Base-by-base conservation (phyloP, 2,329 filamentous ascomycete species). In the Colletotrichum sp. region DNA sequence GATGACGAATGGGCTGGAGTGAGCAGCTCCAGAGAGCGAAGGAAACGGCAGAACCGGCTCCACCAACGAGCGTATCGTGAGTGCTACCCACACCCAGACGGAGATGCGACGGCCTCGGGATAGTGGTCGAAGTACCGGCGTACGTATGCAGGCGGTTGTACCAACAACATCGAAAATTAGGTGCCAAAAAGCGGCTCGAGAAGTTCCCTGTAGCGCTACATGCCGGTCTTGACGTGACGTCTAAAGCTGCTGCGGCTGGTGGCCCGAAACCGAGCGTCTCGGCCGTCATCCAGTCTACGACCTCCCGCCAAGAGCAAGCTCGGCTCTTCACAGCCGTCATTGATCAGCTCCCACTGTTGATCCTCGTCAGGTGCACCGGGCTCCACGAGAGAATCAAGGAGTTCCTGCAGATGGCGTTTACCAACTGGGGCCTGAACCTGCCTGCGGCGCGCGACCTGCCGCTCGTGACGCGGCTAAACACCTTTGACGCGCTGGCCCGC, bases 1-100 rank as follows among this genome's bases (percentile, higher is more conserved):
- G 61, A 65, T 26, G 80, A 82, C 59, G 80, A 82, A 61, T 82
- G 80, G 81, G 80, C 78, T 1, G 80, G 80, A 12, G 77, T 78
- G 5, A 77, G 64, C 8, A 79, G 77, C 65, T 71, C 79, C 12
- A 70, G 63, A 12, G 66, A 77, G 30, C 76, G 80, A 52, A 77
- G 80, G 36, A 82, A 80, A 61, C 52, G 80, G 15, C 81, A 82
- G 68, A 82, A 82, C 69, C 76, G 81, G 10, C 65, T 82, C 61
- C 80, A 81, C 59, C 79, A 82, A 64, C 65, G 81, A 74, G 78
- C 78, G 32, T 74, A 73, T n/a, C 67, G 79, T 79, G 71, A 71
- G 72, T 69, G 30, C 57, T 48, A 28, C 52, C 67, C 55, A 59
- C 55, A 59, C 26, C 55, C 55, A 59, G 55, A 18, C 55, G 12